Conservation (phyloP, 495 filamentous ascomycete species). For the Hyaloscypha hepaticicola region DNA sequence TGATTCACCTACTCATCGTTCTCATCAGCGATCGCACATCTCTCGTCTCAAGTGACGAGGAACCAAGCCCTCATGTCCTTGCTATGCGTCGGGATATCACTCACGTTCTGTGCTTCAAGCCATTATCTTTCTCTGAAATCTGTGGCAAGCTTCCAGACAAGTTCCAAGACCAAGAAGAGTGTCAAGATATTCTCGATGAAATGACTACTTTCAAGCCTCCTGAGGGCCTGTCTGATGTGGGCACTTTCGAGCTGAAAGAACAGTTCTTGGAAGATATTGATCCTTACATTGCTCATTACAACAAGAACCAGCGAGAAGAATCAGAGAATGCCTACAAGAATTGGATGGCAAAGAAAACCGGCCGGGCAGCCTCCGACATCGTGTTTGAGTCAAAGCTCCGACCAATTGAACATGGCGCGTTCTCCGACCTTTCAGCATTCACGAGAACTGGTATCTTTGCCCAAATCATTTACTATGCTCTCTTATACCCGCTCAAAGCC, state of each 20-base stretch:
- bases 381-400: conserved; percentile 90
- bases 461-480: conserved; percentile 84
- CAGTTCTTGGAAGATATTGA: conserved; percentile 83
- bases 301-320: conserved; percentile 95
- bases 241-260: conserved; percentile 88
- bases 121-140: conserved; percentile 89
- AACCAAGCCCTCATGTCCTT: conserved; percentile 60
- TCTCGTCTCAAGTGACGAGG: conserved; percentile 69
- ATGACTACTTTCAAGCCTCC: conserved; percentile 87
- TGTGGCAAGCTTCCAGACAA: conserved; percentile 78
- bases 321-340: conserved; percentile 84
- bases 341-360: conserved; percentile 84
- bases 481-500: conserved; percentile 71
- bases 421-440: conserved; percentile 70
- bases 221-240: conserved; percentile 87
- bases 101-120: conserved; percentile 94
- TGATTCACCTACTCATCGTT: conserved; percentile 90
- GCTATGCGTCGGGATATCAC: conserved; percentile 85
- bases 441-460: conserved; percentile 82
- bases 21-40: conserved; percentile 83
- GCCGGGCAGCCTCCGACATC: conserved; percentile 75
- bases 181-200: conserved; percentile 76
- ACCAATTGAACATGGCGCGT: conserved; percentile 73
- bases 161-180: conserved; percentile 77
- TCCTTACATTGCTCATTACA: conserved; percentile 92